These are phyloP conservation scores for Punica granatum DNA, from an alignment of 345 rosid species.

Conservation along the genomic window DNA sequence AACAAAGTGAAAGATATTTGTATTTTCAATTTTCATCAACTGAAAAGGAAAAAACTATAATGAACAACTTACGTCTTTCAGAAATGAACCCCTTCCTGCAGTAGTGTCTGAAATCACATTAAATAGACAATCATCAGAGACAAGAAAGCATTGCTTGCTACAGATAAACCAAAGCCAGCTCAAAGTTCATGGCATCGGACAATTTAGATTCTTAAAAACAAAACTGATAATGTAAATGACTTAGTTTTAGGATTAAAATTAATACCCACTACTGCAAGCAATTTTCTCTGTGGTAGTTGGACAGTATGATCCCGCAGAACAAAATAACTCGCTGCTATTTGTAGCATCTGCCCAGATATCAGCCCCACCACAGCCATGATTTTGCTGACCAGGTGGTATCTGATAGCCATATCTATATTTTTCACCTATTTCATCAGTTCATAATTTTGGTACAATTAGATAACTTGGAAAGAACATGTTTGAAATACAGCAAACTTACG, in stretches of 20 bases:
- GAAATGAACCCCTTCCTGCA: conserved; percentile 70
- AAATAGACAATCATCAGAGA: neutral
- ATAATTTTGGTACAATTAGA: neutral
- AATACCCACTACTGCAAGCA: conserved; percentile 82
- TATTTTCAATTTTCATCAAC: neutral
- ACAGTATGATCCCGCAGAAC: conserved; percentile 81
- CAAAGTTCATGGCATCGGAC: neutral
- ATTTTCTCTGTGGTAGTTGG: conserved; percentile 50
- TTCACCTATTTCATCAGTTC: conserved; percentile 1
- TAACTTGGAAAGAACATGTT: conserved; percentile 2
- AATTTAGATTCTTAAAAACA: neutral
- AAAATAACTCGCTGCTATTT: conserved; percentile 57
- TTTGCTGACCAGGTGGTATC: conserved; percentile 52
- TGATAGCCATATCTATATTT: conserved; percentile 66
- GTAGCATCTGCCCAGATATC: conserved; percentile 62
- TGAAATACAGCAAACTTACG: conserved; percentile 45
- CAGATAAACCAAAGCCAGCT: neutral
- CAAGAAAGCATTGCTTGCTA: neutral
- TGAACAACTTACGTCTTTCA: conserved; percentile 42
- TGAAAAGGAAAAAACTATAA: neutral
- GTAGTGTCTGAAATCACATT: conserved; percentile 50
- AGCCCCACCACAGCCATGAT: conserved; percentile 81
- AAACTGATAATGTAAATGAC: neutral
- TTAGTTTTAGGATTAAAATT: conserved; percentile 30
- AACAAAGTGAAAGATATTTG: neutral